These are phyloP conservation scores for Curvularia sp. DNA, from an alignment of 2,329 filamentous ascomycete genomes.

Conservation along the genomic window DNA sequence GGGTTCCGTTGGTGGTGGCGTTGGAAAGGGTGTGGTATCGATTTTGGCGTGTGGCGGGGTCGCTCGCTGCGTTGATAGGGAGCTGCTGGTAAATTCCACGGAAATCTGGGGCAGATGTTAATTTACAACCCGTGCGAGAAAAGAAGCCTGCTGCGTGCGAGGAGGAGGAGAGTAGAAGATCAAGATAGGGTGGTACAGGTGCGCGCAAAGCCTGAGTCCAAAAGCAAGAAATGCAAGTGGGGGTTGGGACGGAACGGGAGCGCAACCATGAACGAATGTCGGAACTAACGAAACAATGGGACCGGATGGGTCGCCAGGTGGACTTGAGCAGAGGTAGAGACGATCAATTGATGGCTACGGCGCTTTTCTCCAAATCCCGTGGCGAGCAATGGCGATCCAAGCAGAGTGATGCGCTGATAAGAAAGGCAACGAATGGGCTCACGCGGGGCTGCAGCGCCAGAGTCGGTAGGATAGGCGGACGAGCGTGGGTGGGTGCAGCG, in stretches of 20 bases:
- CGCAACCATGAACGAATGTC: conserved; percentile 20
- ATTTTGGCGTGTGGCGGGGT: conserved; percentile 31
- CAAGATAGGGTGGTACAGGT: conserved; percentile 7
- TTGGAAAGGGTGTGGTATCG: conserved; percentile 26
- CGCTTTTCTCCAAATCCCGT: conserved; percentile 26
- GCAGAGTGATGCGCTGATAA: conserved; percentile 42
- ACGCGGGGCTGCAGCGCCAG: conserved; percentile 35
- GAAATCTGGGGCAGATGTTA: conserved; percentile 26
- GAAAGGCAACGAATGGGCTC: conserved; percentile 42
- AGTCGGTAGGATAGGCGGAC: conserved; percentile 9
- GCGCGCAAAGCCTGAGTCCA: conserved; percentile 22
- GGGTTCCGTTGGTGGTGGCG: conserved; percentile 28
- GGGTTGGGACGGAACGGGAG: conserved; percentile 10
- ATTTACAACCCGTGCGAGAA: conserved; percentile 12
- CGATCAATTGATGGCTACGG: conserved; percentile 33
- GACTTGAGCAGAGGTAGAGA: conserved; percentile 19
- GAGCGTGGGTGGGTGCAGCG: conserved; percentile 20
- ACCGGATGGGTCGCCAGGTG: conserved; percentile 30
- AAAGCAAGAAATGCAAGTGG: conserved; percentile 28
- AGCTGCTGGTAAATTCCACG: conserved; percentile 35
- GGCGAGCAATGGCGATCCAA: conserved; percentile 38
- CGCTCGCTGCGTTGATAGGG: conserved; percentile 33
- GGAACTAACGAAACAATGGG: conserved; percentile 22
- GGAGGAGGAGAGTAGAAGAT: not conserved
- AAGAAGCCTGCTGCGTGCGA: not conserved